phyloP scores from a whole-genome alignment of 2,329 filamentous ascomycete species.

The Fusarium xylarioides region DNA sequence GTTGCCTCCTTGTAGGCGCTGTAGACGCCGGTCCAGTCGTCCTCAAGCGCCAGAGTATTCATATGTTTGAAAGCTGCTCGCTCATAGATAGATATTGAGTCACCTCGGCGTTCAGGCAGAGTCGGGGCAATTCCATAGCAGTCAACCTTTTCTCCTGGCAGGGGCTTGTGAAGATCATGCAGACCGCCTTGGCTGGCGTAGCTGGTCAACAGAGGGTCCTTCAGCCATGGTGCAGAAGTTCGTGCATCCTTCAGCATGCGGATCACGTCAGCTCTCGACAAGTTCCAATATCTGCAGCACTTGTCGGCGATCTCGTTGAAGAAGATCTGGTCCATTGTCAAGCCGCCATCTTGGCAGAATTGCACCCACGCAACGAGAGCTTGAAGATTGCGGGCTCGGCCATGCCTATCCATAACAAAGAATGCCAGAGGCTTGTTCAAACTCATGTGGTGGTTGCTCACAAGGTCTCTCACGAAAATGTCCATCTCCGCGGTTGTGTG shows the following conservation, averaged over 20 bases:
- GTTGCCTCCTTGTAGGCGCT: slow-evolving; percentile 49
- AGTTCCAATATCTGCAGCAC: slow-evolving; percentile 48
- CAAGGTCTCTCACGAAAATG: slow-evolving; percentile 41
- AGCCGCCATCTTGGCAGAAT: slow-evolving; percentile 44
- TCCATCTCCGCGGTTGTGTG: slow-evolving; percentile 43
- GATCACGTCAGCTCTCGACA: slow-evolving; percentile 39
- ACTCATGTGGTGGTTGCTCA: slow-evolving; percentile 39
- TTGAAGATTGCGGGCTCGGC: slow-evolving; percentile 42
- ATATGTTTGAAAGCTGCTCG: slow-evolving; percentile 46
- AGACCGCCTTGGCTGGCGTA: slow-evolving; percentile 34
- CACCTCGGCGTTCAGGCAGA: slow-evolving; percentile 30
- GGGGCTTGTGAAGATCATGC: slow-evolving; percentile 29
- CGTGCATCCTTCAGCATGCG: slow-evolving; percentile 41
- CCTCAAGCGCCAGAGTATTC: slow-evolving; percentile 50
- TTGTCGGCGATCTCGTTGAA: slow-evolving; percentile 40
- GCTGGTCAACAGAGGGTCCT: slow-evolving; percentile 35
- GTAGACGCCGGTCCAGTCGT: slow-evolving; percentile 47
- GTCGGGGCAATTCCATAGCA: slow-evolving; percentile 8
- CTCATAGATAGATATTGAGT: slow-evolving; percentile 35
- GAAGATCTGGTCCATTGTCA: slow-evolving; percentile 44
- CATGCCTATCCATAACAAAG: slow-evolving; percentile 45
- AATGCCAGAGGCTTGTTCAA: slow-evolving; percentile 44
- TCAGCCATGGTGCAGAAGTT: slow-evolving; percentile 38
- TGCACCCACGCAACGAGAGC: slow-evolving; percentile 45
- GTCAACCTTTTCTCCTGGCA: slow-evolving; percentile 27